phyloP scores from a whole-genome alignment of 2,329 filamentous ascomycete species.

The Ustilaginoidea virens region DNA sequence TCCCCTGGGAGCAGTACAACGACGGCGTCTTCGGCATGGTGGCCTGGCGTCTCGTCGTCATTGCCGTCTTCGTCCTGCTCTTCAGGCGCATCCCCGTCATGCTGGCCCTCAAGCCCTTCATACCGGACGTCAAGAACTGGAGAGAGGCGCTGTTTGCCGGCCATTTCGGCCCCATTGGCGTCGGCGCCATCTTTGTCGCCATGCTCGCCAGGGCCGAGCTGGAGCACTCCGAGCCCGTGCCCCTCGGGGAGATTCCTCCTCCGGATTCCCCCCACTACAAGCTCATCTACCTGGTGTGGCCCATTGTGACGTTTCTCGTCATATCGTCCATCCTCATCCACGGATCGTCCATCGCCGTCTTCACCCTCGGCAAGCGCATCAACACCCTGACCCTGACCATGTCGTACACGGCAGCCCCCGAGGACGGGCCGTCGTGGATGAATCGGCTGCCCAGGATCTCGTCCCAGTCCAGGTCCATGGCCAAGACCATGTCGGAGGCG shows the following conservation, averaged over 20 bases:
- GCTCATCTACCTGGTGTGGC: slow-evolving; percentile 82
- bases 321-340: slow-evolving; percentile 90
- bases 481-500: slow-evolving; percentile 67
- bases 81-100: slow-evolving; percentile 95
- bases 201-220: slow-evolving; percentile 89
- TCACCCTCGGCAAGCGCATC: slow-evolving; percentile 94
- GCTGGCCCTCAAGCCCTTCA: slow-evolving; percentile 77
- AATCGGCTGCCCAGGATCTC: slow-evolving; percentile 66
- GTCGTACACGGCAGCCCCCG: slow-evolving; percentile 83
- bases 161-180: slow-evolving; percentile 94
- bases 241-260: slow-evolving; percentile 46
- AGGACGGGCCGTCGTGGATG: slow-evolving; percentile 89
- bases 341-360: slow-evolving; percentile 95
- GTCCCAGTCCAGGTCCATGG: slow-evolving; percentile 60
- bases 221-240: slow-evolving; percentile 61
- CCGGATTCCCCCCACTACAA: slow-evolving; percentile 41
- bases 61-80: slow-evolving; percentile 84
- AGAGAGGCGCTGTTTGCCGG: slow-evolving; percentile 91
- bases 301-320: slow-evolving; percentile 85
- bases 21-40: slow-evolving; percentile 53
- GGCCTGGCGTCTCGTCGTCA: slow-evolving; percentile 84
- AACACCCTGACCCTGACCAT: slow-evolving; percentile 91
- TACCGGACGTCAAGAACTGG: slow-evolving; percentile 97
- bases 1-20: slow-evolving; percentile 91
- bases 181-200: slow-evolving; percentile 89